Conservation (phyloP, 441 rosid species). For the Hypseocharis bilobata region DNA sequence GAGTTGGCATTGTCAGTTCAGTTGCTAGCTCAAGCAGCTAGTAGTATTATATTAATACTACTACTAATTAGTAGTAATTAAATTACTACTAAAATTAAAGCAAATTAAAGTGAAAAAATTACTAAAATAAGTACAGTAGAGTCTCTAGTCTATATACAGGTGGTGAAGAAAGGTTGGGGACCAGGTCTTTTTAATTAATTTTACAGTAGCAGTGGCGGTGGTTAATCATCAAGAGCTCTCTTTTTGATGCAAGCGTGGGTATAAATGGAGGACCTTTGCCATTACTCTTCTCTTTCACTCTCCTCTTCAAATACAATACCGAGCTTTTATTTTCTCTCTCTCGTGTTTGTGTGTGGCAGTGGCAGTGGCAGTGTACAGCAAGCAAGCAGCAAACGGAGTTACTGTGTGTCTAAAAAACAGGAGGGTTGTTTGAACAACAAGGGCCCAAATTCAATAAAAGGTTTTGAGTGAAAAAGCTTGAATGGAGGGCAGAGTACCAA, state of each 20-base stretch:
- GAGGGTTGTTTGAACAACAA: slow-evolving; percentile 25
- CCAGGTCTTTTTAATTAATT: neutral
- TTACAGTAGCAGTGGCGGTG: slow-evolving; percentile 62
- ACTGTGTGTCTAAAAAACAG: slow-evolving; percentile 19
- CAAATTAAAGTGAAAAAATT: neutral
- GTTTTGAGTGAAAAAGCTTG: slow-evolving; percentile 26
- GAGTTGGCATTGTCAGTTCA: slow-evolving; percentile 75
- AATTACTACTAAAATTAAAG: neutral
- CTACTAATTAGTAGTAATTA: neutral
- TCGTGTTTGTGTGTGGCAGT: slow-evolving; percentile 21
- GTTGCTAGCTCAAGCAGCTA: slow-evolving; percentile 31
- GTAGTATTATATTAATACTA: no score
- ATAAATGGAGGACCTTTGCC: slow-evolving; percentile 60
- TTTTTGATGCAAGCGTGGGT: slow-evolving; percentile 98
- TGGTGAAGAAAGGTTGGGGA: neutral
- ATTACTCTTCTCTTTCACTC: slow-evolving; percentile 21
- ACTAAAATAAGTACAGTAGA: neutral
- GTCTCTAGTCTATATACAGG: no score
- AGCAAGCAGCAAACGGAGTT: slow-evolving; percentile 9
- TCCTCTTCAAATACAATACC: slow-evolving; percentile 22
- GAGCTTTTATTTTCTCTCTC: slow-evolving; percentile 7
- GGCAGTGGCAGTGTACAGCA: slow-evolving; percentile 21
- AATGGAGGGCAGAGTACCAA: slow-evolving; percentile 36
- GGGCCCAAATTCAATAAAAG: slow-evolving; percentile 36
- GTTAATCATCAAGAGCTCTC: slow-evolving; percentile 83